Evolutionary conservation across 306 rosid species (phyloP).

Genomic region (Trichosanthes truncata): DNA sequence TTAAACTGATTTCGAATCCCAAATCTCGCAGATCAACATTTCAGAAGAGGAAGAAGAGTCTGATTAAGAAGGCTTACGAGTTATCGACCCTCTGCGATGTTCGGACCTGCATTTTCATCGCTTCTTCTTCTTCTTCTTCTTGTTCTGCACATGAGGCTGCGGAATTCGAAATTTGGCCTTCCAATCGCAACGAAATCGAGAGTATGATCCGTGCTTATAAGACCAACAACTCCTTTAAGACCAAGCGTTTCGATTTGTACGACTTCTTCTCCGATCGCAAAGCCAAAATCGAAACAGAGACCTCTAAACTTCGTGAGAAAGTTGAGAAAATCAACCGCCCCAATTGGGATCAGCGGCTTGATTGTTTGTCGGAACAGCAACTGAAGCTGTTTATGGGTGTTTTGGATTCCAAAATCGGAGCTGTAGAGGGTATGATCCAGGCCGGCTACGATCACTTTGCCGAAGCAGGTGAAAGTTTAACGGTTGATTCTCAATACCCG

Average conservation of each 20-base stretch:
- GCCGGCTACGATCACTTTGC: not conserved
- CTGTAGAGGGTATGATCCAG: not conserved
- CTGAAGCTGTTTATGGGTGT: not conserved
- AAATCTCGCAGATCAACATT: not conserved
- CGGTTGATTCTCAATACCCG: not conserved
- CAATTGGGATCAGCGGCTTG: not conserved
- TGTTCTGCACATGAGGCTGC: too few species aligned
- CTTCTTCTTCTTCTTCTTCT: not conserved
- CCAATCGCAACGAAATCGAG: not conserved
- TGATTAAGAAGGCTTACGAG: not conserved
- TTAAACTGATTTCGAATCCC: not conserved
- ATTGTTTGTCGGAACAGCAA: not conserved
- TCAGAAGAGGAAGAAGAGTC: not conserved
- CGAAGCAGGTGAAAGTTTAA: too few species aligned
- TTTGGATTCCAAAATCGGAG: not conserved
- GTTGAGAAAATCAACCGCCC: too few species aligned
- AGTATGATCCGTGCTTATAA: not conserved
- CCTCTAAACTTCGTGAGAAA: not conserved
- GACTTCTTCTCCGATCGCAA: conserved; percentile 1
- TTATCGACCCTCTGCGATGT: not conserved
- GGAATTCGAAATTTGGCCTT: not conserved
- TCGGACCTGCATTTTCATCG: not conserved
- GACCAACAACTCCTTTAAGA: too few species aligned
- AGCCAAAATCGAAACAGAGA: not conserved
- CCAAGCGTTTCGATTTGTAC: not conserved